Evolutionary conservation across 192 early-diverging fungal species (phyloP), one percentile per base, ranked within the genome.

Genomic region (Linderina pennispora): DNA sequence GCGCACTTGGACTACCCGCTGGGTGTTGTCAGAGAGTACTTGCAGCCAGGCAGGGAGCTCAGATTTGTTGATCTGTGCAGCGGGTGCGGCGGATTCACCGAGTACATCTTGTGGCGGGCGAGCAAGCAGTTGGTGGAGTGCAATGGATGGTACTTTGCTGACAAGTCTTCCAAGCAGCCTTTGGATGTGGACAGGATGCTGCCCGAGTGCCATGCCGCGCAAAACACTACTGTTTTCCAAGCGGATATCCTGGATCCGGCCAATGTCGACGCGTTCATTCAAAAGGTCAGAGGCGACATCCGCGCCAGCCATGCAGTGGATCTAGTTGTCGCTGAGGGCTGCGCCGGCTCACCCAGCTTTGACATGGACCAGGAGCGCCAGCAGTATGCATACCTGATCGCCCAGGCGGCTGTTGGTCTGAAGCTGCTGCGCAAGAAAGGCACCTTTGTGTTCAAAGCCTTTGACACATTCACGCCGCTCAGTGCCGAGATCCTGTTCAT

Each of bases 401-500:
- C 58, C 0, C 66, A 69, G 19, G 41, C 59, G 1, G 50, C 41
- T n/a, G 15, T 69, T 36, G 66, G 58, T 0, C 25, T 69, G 33
- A 44, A 42, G 2, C 18, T 58, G 0, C 25, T 69, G 31, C 59
- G 58, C 3, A 16, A 1, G 2, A 59, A 55, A 17, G 66, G 66
- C 2, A 58, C 59, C 8, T 58, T 62, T 50, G 66, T 62, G 38
- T 58, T 69, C 47, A 58, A 48, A 8, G n/a, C 43, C 9, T 32
- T 50, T 16, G 66, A 69, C 4, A 45, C 36, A 3, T 49, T 40
- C 8, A 69, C 55, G 3, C 58, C 58, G 44, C 55, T 62, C 3
- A 69, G 55, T 9, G 59, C 55, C 6, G 66, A 62, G 47, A 31
- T 69, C 23, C 20, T 69, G 28, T 69, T 62, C 19, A 40, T 69